Conservation (phyloP, 257 asterid species). For the Apocynum venetum region DNA sequence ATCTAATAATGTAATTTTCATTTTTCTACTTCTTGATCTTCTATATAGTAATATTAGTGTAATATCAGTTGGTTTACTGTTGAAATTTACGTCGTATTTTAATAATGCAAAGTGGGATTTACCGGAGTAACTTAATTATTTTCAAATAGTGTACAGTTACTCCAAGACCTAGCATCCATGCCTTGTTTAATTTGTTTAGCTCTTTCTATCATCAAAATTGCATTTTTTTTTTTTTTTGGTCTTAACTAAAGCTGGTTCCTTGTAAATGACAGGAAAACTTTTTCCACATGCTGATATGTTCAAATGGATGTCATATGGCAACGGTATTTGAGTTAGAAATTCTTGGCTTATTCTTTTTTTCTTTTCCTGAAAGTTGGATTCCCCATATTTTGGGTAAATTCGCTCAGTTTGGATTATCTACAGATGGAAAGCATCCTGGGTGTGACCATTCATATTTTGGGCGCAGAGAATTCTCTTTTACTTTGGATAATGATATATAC, state of each 20-base stretch:
- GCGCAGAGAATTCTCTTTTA: slow-evolving; percentile 83
- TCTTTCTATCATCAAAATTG: background rate
- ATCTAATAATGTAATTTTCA: background rate
- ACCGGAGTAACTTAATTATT: background rate
- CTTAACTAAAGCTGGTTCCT: background rate
- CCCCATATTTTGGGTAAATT: slow-evolving; percentile 12
- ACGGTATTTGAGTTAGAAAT: slow-evolving; percentile 42
- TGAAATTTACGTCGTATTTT: background rate
- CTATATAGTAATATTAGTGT: background rate
- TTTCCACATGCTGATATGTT: slow-evolving; percentile 76
- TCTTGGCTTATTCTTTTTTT: background rate
- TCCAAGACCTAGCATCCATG: background rate
- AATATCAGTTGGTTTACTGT: background rate
- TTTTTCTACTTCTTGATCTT: background rate
- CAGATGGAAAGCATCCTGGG: slow-evolving; percentile 97
- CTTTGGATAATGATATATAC: slow-evolving; percentile 74
- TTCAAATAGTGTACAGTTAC: background rate
- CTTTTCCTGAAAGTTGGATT: background rate
- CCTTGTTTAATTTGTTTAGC: background rate
- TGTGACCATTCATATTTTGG: slow-evolving; percentile 88
- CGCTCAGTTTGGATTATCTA: background rate
- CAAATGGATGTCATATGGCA: slow-evolving; percentile 90
- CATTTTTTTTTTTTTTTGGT: background rate
- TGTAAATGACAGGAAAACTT: slow-evolving; percentile 57
- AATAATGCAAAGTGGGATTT: background rate